Evolutionary conservation across 2,329 filamentous ascomycete species (phyloP).

Genomic region (Huntiella abstrusa): DNA sequence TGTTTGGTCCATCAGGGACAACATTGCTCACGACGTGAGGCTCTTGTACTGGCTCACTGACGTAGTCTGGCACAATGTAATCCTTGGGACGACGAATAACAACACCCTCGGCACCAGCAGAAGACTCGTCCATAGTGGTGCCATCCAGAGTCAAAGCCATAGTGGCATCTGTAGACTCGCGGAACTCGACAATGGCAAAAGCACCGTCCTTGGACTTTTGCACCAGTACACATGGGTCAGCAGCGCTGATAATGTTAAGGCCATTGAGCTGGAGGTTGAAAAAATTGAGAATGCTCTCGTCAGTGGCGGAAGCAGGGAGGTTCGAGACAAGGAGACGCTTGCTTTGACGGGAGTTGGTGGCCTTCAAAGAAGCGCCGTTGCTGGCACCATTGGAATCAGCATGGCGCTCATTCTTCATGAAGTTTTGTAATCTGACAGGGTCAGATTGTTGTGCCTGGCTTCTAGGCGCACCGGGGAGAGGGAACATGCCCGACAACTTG

Average conservation of each 20-base stretch:
- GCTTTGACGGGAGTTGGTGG: constrained; percentile 80
- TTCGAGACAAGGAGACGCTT: constrained; percentile 85
- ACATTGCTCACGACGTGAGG: constrained; percentile 28
- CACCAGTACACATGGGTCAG: constrained; percentile 68
- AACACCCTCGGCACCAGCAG: constrained; percentile 47
- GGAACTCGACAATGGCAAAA: constrained; percentile 85
- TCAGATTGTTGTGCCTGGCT: constrained; percentile 85
- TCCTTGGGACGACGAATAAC: constrained; percentile 80
- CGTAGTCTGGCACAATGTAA: constrained; percentile 70
- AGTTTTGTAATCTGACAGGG: constrained; percentile 78
- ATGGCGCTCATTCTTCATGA: constrained; percentile 47
- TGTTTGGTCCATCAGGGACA: constrained; percentile 84
- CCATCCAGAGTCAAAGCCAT: constrained; percentile 81
- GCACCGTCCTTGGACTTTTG: constrained; percentile 61
- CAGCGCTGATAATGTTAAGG: constrained; percentile 72
- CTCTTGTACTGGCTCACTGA: not conserved
- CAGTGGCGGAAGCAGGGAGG: constrained; percentile 50
- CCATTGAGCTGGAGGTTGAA: constrained; percentile 96
- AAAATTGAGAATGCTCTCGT: constrained; percentile 61
- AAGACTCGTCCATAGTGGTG: constrained; percentile 51
- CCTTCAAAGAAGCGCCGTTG: constrained; percentile 66
- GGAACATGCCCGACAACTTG: constrained; percentile 98
- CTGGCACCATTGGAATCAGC: constrained; percentile 33
- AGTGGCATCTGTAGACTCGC: constrained; percentile 69
- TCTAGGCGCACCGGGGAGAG: constrained; percentile 81